phyloP scores from a whole-genome alignment of 1,139 yeast species.

The Arxiozyma bovina region DNA sequence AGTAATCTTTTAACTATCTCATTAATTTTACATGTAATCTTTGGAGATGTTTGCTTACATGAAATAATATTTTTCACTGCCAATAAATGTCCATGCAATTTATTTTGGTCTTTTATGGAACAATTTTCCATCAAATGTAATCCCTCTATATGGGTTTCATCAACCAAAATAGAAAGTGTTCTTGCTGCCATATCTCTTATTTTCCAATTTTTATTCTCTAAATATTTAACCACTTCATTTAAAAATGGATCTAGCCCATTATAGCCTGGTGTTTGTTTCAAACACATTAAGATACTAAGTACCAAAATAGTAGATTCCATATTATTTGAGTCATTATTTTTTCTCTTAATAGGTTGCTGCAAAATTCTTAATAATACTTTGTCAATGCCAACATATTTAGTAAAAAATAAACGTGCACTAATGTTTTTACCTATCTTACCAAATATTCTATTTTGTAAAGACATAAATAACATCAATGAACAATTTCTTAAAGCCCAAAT shows the following conservation, averaged over 20 bases:
- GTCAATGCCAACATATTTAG: slow-evolving; percentile 47
- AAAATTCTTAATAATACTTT: slow-evolving; percentile 42
- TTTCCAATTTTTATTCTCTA: slow-evolving; percentile 60
- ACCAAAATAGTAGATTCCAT: slow-evolving; percentile 66
- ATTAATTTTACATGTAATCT: not conserved
- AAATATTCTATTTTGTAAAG: slow-evolving; percentile 70
- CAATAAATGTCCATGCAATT: slow-evolving; percentile 49
- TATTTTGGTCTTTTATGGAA: slow-evolving; percentile 34
- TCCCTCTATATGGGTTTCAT: slow-evolving; percentile 28
- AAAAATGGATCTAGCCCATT: slow-evolving; percentile 44
- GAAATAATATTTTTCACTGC: slow-evolving; percentile 30
- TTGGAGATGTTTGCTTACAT: not conserved
- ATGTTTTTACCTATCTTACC: slow-evolving; percentile 45
- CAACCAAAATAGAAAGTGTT: slow-evolving; percentile 47
- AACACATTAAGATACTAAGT: slow-evolving; percentile 56
- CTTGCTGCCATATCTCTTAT: slow-evolving; percentile 79
- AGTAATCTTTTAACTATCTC: not conserved
- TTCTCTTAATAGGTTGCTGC: slow-evolving; percentile 31
- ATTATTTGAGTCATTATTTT: slow-evolving; percentile 17
- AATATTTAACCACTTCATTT: slow-evolving; percentile 39
- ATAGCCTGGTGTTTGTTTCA: slow-evolving; percentile 52
- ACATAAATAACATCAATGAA: slow-evolving; percentile 85
- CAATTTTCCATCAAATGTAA: slow-evolving; percentile 11
- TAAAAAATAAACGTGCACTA: slow-evolving; percentile 61
- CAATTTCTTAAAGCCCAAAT: slow-evolving; percentile 88